Evolutionary conservation across 2,329 filamentous ascomycete species (phyloP), one percentile per base, ranked within the genome.

Genomic region (Xylaria digitata): DNA sequence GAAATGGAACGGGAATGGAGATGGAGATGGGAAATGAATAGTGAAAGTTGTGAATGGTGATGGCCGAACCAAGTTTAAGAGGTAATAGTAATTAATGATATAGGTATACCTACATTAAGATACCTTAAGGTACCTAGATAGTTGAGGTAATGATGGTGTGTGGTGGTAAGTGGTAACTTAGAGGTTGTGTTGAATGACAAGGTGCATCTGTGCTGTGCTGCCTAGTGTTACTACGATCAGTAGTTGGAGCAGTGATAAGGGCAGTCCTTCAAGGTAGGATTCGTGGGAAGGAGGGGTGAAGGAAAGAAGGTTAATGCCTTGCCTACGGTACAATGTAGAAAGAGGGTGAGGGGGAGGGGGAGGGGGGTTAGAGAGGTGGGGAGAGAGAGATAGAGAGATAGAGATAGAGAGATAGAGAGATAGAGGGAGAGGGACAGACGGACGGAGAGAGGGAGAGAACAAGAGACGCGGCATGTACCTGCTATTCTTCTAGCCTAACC

Each of bases 211-310:
- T 40, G 30, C 7, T 11, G 13, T 67, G 65, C 60, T 67, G 67
- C 65, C 65, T 70, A 50, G 60, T 49, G 54, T 42, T 62, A 4
- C 40, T 40, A 42, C 26, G 19, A 21, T 30, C 34, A 37, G 34
- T 13, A 37, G 8, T 37, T 37, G 8, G 8, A 37, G 34, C 34
- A 37, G 34, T 13, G 11, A 37, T 13, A 37, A 13, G 34, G 2
- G 48, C 2, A 15, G 13, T 40, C 2, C 32, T 34, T 3, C 7
- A 8, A 34, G 37, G 37, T 40, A 13, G 37, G 37, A 40, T 40
- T 15, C 11, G 56, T 50, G 48, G 40, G 67, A 63, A 66, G 60
- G 64, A 58, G 67, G 64, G 64, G 67, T 56, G 49, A 54, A 50
- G 53, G 30, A 34, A 32, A 17, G 11, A 61, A 48, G 43, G 48